Conservation (phyloP, 495 filamentous ascomycete genomes). For the Saxispiralis lemnorum region DNA sequence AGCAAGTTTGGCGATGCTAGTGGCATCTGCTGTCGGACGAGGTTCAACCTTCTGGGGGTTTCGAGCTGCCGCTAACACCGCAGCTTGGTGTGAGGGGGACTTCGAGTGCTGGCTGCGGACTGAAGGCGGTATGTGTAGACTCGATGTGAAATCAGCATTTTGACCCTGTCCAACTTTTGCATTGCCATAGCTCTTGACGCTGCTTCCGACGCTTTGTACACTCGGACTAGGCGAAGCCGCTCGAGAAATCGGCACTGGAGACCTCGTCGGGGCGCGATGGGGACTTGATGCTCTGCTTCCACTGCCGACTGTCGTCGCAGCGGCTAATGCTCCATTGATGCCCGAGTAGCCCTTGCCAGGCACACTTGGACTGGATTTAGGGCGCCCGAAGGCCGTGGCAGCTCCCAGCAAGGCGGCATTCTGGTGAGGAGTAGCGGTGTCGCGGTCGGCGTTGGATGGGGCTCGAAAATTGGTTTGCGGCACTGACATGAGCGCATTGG, state of each 20-base stretch:
- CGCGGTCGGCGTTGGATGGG: conserved; percentile 2
- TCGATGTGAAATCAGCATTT: not conserved
- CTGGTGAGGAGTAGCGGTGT: conserved; percentile 1
- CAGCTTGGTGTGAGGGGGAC: conserved; percentile 11
- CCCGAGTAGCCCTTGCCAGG: conserved; percentile 10
- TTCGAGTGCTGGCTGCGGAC: not conserved
- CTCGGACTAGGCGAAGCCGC: not conserved
- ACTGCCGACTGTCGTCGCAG: conserved; percentile 25
- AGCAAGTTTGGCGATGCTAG: not conserved
- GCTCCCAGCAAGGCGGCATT: conserved; percentile 13
- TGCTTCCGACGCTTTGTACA: conserved; percentile 8
- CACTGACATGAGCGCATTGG: conserved; percentile 7
- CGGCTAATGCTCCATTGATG: conserved; percentile 31
- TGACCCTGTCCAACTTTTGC: not conserved
- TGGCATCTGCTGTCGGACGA: too few species aligned
- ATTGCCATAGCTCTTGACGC: not conserved
- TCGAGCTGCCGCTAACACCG: conserved; percentile 7
- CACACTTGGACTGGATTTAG: not conserved
- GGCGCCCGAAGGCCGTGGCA: conserved; percentile 9
- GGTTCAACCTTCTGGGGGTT: too few species aligned
- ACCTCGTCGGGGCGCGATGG: conserved; percentile 11
- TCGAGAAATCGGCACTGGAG: conserved; percentile 1
- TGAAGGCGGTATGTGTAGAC: not conserved
- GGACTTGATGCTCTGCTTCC: not conserved
- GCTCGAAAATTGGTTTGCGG: conserved; percentile 1